Conservation (phyloP, 139 green algal species). For the Chlorella sorokiniana region DNA sequence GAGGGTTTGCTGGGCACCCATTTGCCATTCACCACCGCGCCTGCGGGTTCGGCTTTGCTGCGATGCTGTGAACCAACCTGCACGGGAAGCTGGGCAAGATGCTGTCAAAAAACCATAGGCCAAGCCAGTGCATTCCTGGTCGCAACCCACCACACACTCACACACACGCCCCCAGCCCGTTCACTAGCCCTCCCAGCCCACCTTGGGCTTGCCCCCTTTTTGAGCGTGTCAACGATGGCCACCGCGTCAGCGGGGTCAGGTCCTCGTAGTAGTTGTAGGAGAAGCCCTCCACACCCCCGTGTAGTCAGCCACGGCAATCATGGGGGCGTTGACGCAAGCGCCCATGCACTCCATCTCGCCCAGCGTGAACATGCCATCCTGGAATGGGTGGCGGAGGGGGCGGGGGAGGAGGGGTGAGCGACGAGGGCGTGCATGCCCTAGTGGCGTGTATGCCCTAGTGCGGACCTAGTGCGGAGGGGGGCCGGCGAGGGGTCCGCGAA, state of each 20-base stretch:
- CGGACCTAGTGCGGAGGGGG: too few relatives aligned
- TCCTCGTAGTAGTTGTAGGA: conserved; percentile 96
- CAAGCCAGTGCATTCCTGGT: not conserved
- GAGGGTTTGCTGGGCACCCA: conserved; percentile 63
- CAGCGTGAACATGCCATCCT: conserved; percentile 96
- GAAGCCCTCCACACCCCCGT: conserved; percentile 82
- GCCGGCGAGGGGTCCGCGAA: too few relatives aligned
- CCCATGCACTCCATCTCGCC: conserved; percentile 99
- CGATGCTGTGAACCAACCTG: conserved; percentile 80
- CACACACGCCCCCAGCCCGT: not conserved
- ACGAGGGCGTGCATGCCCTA: too few relatives aligned
- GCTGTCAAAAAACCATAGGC: not conserved
- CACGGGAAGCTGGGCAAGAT: not conserved
- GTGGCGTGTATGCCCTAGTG: too few relatives aligned
- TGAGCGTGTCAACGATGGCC: conserved; percentile 81
- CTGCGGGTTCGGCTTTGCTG: conserved; percentile 80
- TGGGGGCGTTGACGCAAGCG: conserved; percentile 97
- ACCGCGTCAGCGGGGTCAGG: conserved; percentile 85
- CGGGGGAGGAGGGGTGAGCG: not conserved
- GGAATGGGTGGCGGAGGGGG: not conserved
- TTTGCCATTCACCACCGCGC: conserved; percentile 63
- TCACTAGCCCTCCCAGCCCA: conserved; percentile 15
- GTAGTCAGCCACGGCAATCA: conserved; percentile 97
- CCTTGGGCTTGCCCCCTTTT: conserved; percentile 74
- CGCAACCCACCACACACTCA: conserved; percentile 12